Conservation (phyloP, 371 early-diverging fungal species). For the Mucor lusitanicus region DNA sequence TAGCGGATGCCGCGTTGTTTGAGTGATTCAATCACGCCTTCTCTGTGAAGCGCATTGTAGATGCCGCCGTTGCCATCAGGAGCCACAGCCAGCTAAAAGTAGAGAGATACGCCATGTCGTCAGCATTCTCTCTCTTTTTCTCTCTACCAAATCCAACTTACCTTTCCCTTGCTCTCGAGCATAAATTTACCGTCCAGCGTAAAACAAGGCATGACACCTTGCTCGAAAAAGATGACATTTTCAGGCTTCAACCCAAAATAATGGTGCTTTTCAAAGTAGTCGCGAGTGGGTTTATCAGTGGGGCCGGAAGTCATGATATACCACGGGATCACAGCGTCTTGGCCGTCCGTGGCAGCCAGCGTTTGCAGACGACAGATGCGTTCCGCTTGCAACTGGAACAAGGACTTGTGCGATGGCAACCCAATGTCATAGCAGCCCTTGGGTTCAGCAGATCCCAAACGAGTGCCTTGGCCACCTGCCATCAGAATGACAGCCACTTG, state of each 20-base stretch:
- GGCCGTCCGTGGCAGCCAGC: conserved; percentile 36
- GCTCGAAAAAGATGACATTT: conserved; percentile 70
- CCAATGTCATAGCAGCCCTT: conserved; percentile 86
- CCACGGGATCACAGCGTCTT: conserved; percentile 67
- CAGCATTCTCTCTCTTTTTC: background rate
- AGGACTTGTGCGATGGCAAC: conserved; percentile 70
- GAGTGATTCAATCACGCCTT: conserved; percentile 63
- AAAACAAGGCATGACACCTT: conserved; percentile 48
- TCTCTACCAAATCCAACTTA: background rate
- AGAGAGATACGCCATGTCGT: too few species aligned
- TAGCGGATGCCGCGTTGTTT: conserved; percentile 64
- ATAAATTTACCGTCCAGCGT: conserved; percentile 68
- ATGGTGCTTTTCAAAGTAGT: conserved; percentile 62
- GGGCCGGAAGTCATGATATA: conserved; percentile 85
- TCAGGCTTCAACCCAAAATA: conserved; percentile 71
- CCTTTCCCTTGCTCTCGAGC: conserved; percentile 42
- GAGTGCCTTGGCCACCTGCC: conserved; percentile 84
- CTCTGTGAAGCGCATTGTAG: conserved; percentile 65
- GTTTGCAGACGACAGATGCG: conserved; percentile 50
- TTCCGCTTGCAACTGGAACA: conserved; percentile 83
- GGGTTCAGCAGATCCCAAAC: conserved; percentile 76
- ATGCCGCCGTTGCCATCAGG: conserved; percentile 85
- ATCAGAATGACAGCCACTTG: conserved; percentile 71
- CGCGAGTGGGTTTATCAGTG: conserved; percentile 64
- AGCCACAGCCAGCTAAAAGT: conserved; percentile 53